phyloP scores from a whole-genome alignment of 129 eudicot species.

The Saposhnikovia divaricata region DNA sequence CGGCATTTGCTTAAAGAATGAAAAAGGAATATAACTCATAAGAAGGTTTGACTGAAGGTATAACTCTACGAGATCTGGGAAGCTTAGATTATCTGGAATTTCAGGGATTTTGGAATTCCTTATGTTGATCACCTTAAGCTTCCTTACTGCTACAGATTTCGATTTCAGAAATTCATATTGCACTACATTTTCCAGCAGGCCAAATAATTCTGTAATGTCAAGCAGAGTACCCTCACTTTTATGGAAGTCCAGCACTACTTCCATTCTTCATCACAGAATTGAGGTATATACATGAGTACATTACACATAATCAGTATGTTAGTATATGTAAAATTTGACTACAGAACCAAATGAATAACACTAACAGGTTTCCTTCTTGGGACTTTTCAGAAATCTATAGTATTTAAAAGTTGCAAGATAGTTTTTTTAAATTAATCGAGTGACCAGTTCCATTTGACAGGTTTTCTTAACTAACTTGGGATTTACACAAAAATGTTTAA shows the following conservation, averaged over 20 bases:
- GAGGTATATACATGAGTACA: background rate
- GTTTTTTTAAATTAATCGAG: no score
- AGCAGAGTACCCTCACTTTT: background rate
- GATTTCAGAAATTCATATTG: background rate
- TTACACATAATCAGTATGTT: background rate
- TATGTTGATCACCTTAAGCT: background rate
- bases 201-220: background rate
- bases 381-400: no score
- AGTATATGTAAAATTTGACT: background rate
- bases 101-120: slow-evolving; percentile 14
- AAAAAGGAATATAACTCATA: slow-evolving; percentile 10
- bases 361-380: no score
- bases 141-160: background rate
- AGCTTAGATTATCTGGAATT: slow-evolving; percentile 16
- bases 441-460: no score
- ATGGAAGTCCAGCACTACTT: background rate
- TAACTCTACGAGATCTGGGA: slow-evolving; percentile 13
- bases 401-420: no score
- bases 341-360: no score
- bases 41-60: slow-evolving; percentile 17
- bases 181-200: background rate
- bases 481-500: no score
- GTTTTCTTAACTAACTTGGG: no score
- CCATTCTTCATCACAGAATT: background rate
- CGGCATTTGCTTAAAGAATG: slow-evolving; percentile 23